phyloP scores from a whole-genome alignment of 164 flowering plant species.

The Chloranthus sessilifolius region DNA sequence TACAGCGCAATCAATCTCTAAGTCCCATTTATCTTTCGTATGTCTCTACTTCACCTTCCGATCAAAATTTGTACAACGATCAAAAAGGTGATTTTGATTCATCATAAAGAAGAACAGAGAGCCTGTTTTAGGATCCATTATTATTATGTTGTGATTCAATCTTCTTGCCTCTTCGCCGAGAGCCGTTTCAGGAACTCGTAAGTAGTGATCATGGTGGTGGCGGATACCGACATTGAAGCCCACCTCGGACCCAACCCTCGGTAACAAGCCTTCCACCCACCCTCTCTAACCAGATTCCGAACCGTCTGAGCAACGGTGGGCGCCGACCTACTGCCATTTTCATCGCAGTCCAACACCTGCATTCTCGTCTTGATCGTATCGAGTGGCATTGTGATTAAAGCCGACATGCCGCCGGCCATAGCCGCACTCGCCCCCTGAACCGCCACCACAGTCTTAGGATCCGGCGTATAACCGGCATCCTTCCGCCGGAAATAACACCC shows the following conservation, averaged over 20 bases:
- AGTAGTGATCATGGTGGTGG: constrained; percentile 82
- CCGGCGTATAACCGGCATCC: constrained; percentile 29
- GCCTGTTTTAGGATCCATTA: too few species aligned
- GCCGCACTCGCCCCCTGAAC: constrained; percentile 75
- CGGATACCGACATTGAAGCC: constrained; percentile 83
- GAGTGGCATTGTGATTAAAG: constrained; percentile 73
- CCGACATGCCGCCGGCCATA: constrained; percentile 77
- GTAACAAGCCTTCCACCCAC: constrained; percentile 71
- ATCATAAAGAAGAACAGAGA: too few species aligned
- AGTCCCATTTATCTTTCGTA: too few species aligned
- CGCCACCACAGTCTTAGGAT: constrained; percentile 40
- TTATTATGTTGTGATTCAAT: too few species aligned
- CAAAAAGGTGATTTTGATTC: too few species aligned
- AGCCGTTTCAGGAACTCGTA: constrained; percentile 67
- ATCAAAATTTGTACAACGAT: too few species aligned
- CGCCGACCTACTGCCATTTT: constrained; percentile 28
- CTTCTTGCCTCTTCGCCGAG: constrained; percentile 52
- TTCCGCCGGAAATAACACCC: constrained; percentile 17
- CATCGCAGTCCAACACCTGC: constrained; percentile 69
- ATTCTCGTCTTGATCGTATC: constrained; percentile 77
- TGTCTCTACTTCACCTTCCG: too few species aligned
- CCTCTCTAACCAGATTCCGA: constrained; percentile 54
- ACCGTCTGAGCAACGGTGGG: constrained; percentile 43
- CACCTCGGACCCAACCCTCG: constrained; percentile 82
- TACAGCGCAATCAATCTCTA: too few species aligned